Base-by-base conservation (phyloP, 2,329 filamentous ascomycete species). In the Ophioceras dolichostomum region DNA sequence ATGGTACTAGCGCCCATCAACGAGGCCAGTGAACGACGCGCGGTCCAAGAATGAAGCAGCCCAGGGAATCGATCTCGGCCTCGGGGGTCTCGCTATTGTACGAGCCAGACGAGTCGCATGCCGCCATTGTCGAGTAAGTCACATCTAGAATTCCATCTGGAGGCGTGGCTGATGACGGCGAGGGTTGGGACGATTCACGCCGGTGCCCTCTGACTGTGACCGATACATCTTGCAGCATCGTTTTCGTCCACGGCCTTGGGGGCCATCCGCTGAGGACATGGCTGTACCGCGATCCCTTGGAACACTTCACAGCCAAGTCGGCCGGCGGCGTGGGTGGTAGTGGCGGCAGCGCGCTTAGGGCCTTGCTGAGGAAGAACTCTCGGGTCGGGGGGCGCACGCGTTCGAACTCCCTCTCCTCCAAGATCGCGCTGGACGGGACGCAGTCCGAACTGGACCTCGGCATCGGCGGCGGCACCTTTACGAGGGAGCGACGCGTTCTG, bases 81-180 rank as follows among this genome's bases (percentile, higher is more conserved):
- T 47, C 46, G 12, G 54, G 54, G 6, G 46, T 57, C 7, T 51
- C 52, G 9, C 44, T 56, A n/a, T 36, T 57, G 14, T 56, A 54
- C 21, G 49, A 55, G 40, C 54, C 54, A 1, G 51, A 57, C 18
- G 47, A 48, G 32, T 43, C 47, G 4, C 40, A 31, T 10, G 47
- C 49, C 5, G 47, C 52, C 2, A 44, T 49, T 1, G 47, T 52
- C 27, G 54, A 57, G 54, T 57, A 37, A 42, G 54, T 44, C 26
- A 9, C 24, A n/a, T n/a, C n/a, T 24, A 17, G 7, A 10, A n/a
- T 14, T 5, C 10, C 32, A 32, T 39, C 14, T 20, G 9, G 28
- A n/a, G n/a, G n/a, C n/a, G n/a, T n/a, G n/a, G n/a, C n/a, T n/a
- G n/a, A n/a, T n/a, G n/a, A n/a, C n/a, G n/a, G n/a, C n/a, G n/a